Base-by-base conservation (phyloP, 2,329 filamentous ascomycete species). In the Colletotrichum lindemuthianum region DNA sequence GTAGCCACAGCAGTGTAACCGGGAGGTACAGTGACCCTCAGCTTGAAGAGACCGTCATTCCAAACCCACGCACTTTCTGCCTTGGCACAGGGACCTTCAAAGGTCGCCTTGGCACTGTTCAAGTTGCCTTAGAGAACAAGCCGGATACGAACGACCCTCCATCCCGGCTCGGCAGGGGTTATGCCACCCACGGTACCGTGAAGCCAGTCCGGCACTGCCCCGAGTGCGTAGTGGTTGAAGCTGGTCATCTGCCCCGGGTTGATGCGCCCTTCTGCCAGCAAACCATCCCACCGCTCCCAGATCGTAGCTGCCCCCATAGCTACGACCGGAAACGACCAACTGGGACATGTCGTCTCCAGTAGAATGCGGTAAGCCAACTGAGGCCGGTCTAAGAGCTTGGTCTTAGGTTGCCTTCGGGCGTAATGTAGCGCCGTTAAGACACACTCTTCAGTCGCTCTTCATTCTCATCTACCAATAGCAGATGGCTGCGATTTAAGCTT, bases 221-320 rank as follows among this genome's bases (percentile, higher is more conserved):
- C 78, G 13, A 79, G 74, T 0, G 78, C 77, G 47, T 80, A 80
- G 60, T 81, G 77, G 52, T 80, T 79, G 55, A 79, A 76, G 33
- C 74, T 78, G 0, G 77, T 81, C 77, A 81, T 81, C 44, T 74
- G 68, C 0, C 78, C 75, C 0, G 75, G 72, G 52, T 80, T 80
- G 45, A 80, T 73, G 1, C 66, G 70, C 0, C 76, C 77, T 51
- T 79, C 72, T 0, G 76, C 72, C 3, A 77, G 59, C 66, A 81
- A 74, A 43, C 72, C 74, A 44, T 81, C 76, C 78, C 78, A 81
- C 6, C 79, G 73, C 68, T 81, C 79, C 79, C 77, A 81, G 3
- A 78, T 75, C 0, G 77, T 80, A 0, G 79, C 81, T 1, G 74
- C 76, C 6, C 74, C 76, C 75, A 78, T 78, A 1, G 52, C 12